phyloP scores from a whole-genome alignment of 371 early-diverging fungal genomes.

The Mucor mucedo region DNA sequence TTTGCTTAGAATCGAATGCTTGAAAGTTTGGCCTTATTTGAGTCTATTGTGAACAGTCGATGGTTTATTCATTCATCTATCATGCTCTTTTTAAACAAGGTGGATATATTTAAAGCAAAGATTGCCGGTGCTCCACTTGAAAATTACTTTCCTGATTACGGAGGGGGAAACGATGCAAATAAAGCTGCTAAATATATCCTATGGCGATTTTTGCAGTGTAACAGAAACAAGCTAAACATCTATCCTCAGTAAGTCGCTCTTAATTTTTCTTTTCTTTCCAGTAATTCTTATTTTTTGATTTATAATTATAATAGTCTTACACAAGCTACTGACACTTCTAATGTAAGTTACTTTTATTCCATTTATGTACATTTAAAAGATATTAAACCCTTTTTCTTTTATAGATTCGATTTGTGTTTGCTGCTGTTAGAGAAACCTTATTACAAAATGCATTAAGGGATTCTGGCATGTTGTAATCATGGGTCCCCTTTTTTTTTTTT shows the following conservation, averaged over 20 bases:
- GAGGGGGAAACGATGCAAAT: slow-evolving; percentile 55
- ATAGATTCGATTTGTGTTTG: slow-evolving; percentile 72
- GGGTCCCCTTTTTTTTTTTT: not conserved
- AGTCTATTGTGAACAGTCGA: slow-evolving; percentile 75
- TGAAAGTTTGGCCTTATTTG: slow-evolving; percentile 82
- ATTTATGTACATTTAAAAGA: not conserved
- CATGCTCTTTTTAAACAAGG: slow-evolving; percentile 86
- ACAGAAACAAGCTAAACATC: slow-evolving; percentile 75
- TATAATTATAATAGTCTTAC: slow-evolving; percentile 58
- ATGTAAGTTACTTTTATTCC: slow-evolving; percentile 54
- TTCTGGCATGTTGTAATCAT: slow-evolving; percentile 68
- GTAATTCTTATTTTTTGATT: not conserved
- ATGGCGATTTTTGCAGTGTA: slow-evolving; percentile 79
- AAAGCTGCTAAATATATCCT: slow-evolving; percentile 84
- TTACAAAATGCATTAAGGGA: slow-evolving; percentile 75
- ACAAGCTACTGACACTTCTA: slow-evolving; percentile 82
- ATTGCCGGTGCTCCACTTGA: slow-evolving; percentile 66
- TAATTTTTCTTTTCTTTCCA: slow-evolving; percentile 40
- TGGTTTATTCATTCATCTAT: slow-evolving; percentile 81
- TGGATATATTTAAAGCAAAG: slow-evolving; percentile 80
- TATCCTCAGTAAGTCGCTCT: slow-evolving; percentile 78
- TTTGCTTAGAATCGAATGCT: slow-evolving; percentile 72
- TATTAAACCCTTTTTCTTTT: not conserved
- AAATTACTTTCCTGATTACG: slow-evolving; percentile 67
- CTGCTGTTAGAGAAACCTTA: slow-evolving; percentile 81